phyloP scores from a whole-genome alignment of 768 basidiomycete species.

The Mycena maculata region DNA sequence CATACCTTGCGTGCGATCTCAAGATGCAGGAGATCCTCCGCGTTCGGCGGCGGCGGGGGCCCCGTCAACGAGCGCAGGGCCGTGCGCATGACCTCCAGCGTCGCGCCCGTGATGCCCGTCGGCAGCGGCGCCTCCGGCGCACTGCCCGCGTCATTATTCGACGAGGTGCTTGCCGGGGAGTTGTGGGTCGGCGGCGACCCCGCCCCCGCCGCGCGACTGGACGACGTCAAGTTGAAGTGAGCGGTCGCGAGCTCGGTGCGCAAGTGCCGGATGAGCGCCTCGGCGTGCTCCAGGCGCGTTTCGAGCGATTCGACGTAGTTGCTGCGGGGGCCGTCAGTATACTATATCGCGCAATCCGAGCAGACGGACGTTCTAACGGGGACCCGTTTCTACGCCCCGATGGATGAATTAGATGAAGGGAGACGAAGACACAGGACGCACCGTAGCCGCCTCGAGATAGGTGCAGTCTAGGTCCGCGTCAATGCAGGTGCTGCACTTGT shows the following conservation, averaged over 20 bases:
- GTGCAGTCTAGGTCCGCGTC: constrained; percentile 1
- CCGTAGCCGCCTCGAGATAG: neutral
- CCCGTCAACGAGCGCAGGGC: constrained; percentile 1
- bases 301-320: constrained; percentile 14
- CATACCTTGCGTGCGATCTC: constrained; percentile 9
- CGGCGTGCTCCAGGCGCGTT: neutral
- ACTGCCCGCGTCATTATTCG: neutral
- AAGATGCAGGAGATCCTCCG: constrained; percentile 21
- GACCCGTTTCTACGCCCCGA: neutral
- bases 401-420: neutral
- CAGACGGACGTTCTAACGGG: neutral
- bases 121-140: neutral
- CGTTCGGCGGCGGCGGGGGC: constrained; percentile 12
- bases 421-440: neutral
- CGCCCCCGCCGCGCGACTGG: neutral
- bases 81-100: constrained; percentile 8
- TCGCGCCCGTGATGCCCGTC: neutral
- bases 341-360: neutral
- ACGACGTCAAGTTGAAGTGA: neutral
- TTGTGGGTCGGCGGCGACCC: neutral
- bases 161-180: neutral
- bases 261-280: constrained; percentile 3
- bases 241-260: constrained; percentile 8
- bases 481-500: neutral
- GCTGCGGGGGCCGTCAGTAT: neutral